These are phyloP conservation scores for Triticum timopheevii DNA, from an alignment of 176 grass and related monocot genomes.

Conservation along the genomic window DNA sequence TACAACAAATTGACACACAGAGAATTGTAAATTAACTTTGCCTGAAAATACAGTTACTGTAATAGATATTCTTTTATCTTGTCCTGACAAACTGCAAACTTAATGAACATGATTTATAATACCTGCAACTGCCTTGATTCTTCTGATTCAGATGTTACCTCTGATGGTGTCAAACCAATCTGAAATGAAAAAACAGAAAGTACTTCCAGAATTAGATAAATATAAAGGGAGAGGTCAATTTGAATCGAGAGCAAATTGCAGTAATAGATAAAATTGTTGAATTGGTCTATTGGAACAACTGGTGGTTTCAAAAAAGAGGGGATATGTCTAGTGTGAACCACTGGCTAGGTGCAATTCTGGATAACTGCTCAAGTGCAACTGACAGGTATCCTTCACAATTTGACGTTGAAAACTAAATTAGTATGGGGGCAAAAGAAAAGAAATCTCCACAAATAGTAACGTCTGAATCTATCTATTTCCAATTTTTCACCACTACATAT, in stretches of 20 bases:
- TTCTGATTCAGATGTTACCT: conserved; percentile 76
- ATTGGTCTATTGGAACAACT: too few species aligned
- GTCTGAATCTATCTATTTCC: too few species aligned
- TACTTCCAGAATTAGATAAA: background rate
- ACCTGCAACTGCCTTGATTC: conserved; percentile 74
- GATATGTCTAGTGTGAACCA: too few species aligned
- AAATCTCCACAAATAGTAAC: too few species aligned
- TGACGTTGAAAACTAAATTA: too few species aligned
- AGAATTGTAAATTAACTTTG: background rate
- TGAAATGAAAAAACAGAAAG: conserved; percentile 39
- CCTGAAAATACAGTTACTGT: background rate
- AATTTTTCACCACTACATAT: too few species aligned
- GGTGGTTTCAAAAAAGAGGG: too few species aligned
- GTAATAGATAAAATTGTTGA: too few species aligned
- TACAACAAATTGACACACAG: conserved; percentile 28
- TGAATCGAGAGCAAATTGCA: background rate
- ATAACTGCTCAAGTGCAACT: too few species aligned
- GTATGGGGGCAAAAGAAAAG: too few species aligned
- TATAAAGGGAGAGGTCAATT: background rate
- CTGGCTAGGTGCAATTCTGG: too few species aligned
- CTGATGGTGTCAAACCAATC: conserved; percentile 66
- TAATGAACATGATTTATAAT: conserved; percentile 16
- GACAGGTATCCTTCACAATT: too few species aligned
- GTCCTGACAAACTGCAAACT: background rate
- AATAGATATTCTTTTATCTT: conserved; percentile 13